Evolutionary conservation across 2,329 filamentous ascomycete species (phyloP), one percentile per base, ranked within the genome.

Genomic region (Fusarium redolens): DNA sequence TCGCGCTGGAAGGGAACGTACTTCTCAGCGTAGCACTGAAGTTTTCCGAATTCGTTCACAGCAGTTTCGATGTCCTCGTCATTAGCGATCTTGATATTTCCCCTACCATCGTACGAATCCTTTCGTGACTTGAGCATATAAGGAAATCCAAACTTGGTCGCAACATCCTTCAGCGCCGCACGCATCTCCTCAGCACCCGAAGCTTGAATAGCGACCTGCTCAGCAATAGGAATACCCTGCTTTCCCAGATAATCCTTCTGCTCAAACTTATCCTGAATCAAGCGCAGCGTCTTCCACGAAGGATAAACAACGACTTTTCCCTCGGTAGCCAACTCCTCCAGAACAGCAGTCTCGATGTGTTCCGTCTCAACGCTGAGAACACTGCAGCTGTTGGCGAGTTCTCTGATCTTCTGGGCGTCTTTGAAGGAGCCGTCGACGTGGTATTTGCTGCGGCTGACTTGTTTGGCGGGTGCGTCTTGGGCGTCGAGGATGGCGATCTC

Each of bases 351-450:
- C 81, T 98, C 91, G 65, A 98, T 92, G 83, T 98, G 96, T 85
- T 98, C 96, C 72, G 97, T 98, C 83, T 98, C 96, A 18, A 97
- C 93, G 1, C 95, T 98, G 69, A 98, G 86, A 20, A 97, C 90
- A 80, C 97, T 93, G 76, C 91, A 94, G 38, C 86, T 84, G 43
- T 88, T 84, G 4, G 96, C 95, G n/a, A 98, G 86, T 80, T 94
- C 87, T 47, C 91, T 90, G 73, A 98, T 95, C 73, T 93, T 92
- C 38, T 89, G 89, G 0, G 92, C 86, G 75, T 97, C 92, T 80
- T 94, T 95, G 87, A 97, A 98, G 0, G 95, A 97, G 65, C 95
- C 96, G 22, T 91, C 88, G 65, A 97, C 89, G 80, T 98, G 94
- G 72, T 87, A 86, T 74, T 87, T 83, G 80, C 92, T 93, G 74